Evolutionary conservation across 352 stramenopile genomes (phyloP).

Genomic region (Phytophthora uliginosa): DNA sequence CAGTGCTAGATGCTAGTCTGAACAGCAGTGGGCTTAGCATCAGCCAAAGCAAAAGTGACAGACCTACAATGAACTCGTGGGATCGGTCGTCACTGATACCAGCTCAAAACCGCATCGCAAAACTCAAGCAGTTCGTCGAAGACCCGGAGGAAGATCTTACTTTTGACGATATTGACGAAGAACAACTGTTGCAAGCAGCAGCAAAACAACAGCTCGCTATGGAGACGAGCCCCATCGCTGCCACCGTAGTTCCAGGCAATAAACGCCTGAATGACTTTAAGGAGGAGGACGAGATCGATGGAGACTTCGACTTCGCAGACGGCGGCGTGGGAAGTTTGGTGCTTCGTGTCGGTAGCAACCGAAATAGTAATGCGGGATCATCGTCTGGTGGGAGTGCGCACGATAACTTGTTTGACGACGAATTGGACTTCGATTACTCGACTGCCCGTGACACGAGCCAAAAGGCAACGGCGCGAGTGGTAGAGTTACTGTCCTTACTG

Average conservation of each 20-base stretch:
- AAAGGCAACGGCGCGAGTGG: constrained; percentile 77
- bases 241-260: constrained; percentile 23
- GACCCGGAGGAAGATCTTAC: constrained; percentile 66
- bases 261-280: constrained; percentile 39
- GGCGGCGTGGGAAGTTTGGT: constrained; percentile 26
- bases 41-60: constrained; percentile 10
- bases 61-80: constrained; percentile 52
- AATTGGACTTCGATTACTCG: constrained; percentile 86
- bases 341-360: constrained; percentile 27
- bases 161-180: constrained; percentile 84
- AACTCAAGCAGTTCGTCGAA: constrained; percentile 83
- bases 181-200: constrained; percentile 57
- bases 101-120: constrained; percentile 69
- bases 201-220: constrained; percentile 45
- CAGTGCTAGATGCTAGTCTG: constrained; percentile 1
- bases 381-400: constrained; percentile 48
- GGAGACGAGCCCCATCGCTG: constrained; percentile 14
- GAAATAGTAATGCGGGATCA: constrained; percentile 25
- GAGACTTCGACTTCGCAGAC: constrained; percentile 35
- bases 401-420: constrained; percentile 84
- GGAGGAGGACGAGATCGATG: constrained; percentile 36
- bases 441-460: constrained; percentile 79
- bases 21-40: constrained; percentile 12
- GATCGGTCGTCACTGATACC: constrained; percentile 69
- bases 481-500: constrained; percentile 81